Conservation (phyloP, 768 basidiomycete species). For the Lyophyllum atratum region DNA sequence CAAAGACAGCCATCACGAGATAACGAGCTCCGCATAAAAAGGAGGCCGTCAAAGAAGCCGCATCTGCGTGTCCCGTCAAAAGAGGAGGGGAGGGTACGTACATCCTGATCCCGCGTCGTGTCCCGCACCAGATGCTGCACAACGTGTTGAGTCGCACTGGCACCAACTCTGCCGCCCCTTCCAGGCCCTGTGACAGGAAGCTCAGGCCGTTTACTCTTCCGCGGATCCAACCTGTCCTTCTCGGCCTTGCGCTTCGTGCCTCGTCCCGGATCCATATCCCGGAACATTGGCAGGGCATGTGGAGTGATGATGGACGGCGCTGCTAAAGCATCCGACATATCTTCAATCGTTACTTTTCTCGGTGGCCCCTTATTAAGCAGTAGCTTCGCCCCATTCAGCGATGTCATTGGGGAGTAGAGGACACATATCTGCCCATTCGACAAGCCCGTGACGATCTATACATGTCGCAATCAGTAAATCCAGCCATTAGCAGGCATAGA, state of each 20-base stretch:
- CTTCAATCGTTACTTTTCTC: conserved; percentile 79
- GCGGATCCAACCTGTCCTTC: conserved; percentile 83
- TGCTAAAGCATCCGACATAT: conserved; percentile 84
- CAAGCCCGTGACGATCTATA: conserved; percentile 83
- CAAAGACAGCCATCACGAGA: conserved; percentile 16
- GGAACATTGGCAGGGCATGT: conserved; percentile 90
- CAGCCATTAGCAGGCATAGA: neutral
- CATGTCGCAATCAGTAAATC: conserved; percentile 3
- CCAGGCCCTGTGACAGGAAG: conserved; percentile 93
- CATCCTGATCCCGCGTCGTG: conserved; percentile 90
- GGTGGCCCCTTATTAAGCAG: conserved; percentile 86
- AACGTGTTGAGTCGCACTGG: conserved; percentile 95
- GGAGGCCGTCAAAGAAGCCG: conserved; percentile 11
- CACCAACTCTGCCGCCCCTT: conserved; percentile 91
- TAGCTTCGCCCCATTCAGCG: conserved; percentile 90
- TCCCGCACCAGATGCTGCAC: conserved; percentile 94
- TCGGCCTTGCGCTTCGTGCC: conserved; percentile 89
- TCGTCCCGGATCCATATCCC: conserved; percentile 72
- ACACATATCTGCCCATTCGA: conserved; percentile 88
- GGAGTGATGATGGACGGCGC: conserved; percentile 91
- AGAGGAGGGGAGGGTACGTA: conserved; percentile 50
- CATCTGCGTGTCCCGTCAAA: conserved; percentile 6
- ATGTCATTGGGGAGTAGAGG: conserved; percentile 89
- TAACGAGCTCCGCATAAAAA: conserved; percentile 13
- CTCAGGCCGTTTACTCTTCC: conserved; percentile 91